A percentile compares a stretch with the other conserved stretches of the same genome.
Evolutionary conservation across 441 rosid genomes (phyloP).

Genomic region (Brassica balearica): DNA sequence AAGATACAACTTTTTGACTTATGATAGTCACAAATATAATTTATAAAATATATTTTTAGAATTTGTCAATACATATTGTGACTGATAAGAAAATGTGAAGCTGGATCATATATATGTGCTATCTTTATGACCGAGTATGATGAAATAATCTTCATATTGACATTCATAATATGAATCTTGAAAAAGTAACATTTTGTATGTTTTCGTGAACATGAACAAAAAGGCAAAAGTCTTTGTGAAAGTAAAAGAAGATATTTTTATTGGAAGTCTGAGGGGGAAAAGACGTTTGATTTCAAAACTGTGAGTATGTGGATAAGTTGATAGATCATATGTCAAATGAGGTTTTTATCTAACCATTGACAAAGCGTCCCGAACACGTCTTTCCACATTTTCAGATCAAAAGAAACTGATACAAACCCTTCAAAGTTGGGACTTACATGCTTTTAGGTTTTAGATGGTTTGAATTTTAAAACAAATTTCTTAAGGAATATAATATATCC

Average conservation of each 20-base stretch:
- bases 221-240: conserved; percentile 28
- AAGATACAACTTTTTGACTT: background rate
- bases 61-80: background rate
- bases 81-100: background rate
- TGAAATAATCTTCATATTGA: background rate
- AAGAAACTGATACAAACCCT: conserved; percentile 5
- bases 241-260: conserved; percentile 5
- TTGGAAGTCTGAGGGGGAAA: background rate
- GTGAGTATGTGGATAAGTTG: conserved; percentile 3
- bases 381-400: conserved; percentile 17
- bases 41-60: no score
- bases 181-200: conserved; percentile 13
- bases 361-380: conserved; percentile 33
- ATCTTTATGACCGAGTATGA: background rate
- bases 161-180: background rate
- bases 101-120: background rate
- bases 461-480: background rate
- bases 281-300: background rate
- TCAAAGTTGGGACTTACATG: conserved; percentile 14
- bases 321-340: conserved; percentile 4
- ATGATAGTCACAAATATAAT: background rate
- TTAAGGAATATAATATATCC: background rate
- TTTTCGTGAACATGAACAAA: conserved; percentile 4
- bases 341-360: conserved; percentile 29
- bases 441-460: conserved; percentile 1